Percentiles rank a stretch among this genome's conserved stretches.
Evolutionary conservation across 305 asterid species (phyloP).

Genomic region (Fraxinus angustifolia): DNA sequence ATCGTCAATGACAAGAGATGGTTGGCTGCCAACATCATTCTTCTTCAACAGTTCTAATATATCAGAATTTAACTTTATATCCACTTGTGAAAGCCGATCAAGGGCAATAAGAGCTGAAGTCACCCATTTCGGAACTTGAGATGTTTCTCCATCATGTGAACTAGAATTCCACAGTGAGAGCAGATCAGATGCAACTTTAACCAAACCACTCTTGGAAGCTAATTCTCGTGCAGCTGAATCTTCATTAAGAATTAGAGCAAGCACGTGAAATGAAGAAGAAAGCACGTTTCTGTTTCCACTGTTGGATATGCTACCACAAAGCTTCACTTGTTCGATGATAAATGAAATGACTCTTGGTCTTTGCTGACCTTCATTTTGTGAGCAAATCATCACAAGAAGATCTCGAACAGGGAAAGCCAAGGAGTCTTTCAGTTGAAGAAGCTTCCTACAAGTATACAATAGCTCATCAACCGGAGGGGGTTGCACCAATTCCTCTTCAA

Average conservation of each 20-base stretch:
- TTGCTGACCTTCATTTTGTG: slow-evolving; percentile 87
- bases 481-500: slow-evolving; percentile 75
- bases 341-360: slow-evolving; percentile 71
- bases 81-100: slow-evolving; percentile 94
- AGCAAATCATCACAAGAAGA: slow-evolving; percentile 85
- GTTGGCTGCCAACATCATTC: slow-evolving; percentile 49
- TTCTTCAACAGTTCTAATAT: slow-evolving; percentile 65
- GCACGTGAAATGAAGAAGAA: slow-evolving; percentile 74
- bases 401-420: slow-evolving; percentile 91
- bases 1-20: slow-evolving; percentile 59
- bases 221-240: slow-evolving; percentile 78
- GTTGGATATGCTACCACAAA: slow-evolving; percentile 53
- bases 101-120: slow-evolving; percentile 87
- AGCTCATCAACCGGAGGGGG: slow-evolving; percentile 90
- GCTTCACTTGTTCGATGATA: slow-evolving; percentile 76
- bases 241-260: slow-evolving; percentile 88
- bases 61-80: slow-evolving; percentile 57
- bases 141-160: slow-evolving; percentile 46
- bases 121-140: slow-evolving; percentile 88
- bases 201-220: slow-evolving; percentile 73
- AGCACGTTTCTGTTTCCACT: slow-evolving; percentile 59
- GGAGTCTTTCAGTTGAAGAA: slow-evolving; percentile 77
- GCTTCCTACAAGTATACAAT: slow-evolving; percentile 69
- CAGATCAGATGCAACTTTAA: slow-evolving; percentile 76
- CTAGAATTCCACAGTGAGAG: slow-evolving; percentile 64